Base-by-base conservation (phyloP, 2,329 filamentous ascomycete species). In the Didymella exigua region DNA sequence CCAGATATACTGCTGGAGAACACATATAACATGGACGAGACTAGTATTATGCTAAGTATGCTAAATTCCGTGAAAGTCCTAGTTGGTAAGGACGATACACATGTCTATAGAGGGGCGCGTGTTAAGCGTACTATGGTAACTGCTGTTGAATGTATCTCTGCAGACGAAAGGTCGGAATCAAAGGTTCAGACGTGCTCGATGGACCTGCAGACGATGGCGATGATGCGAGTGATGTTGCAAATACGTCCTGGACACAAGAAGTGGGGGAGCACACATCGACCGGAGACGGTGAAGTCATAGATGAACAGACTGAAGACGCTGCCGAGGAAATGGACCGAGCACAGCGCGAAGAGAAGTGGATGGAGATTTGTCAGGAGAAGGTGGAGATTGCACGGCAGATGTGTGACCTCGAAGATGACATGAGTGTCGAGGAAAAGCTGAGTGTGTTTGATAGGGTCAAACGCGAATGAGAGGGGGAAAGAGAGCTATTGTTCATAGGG, bases 21-120 rank as follows among this genome's bases (percentile, higher is more conserved):
- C 29, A 11, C n/a, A 0, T 44, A 33, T 3, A 44, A 33, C 18
- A 44, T 44, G 29, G 27, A 43, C 5, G 23, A 59, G 38, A 65
- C 55, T 26, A 45, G 60, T 24, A 44, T 65, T 11, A 61, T 62
- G 48, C 43, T 63, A 5, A 37, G 27, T 30, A 61, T 58, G 46
- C 61, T 58, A 19, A 45, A 40, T 26, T 62, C 54, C n/a, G 33
- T 65, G 5, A 65, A 66, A 51, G 60, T 62, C 37, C 44, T 65
- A 0, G 46, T 62, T 49, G 54, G 60, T 52, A 65, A 60, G 46
- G 52, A 65, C 33, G 51, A 63, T 19, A 38, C 8, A 18, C 49
- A 44, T n/a, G 36, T 19, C 21, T 60, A 58, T 42, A 61, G 56
- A 58, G 58, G 58, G n/a, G 47, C 58, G 8, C 27, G 55, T 7